phyloP scores from a whole-genome alignment of 106 monocot species.

The Platanthera zijinensis region DNA sequence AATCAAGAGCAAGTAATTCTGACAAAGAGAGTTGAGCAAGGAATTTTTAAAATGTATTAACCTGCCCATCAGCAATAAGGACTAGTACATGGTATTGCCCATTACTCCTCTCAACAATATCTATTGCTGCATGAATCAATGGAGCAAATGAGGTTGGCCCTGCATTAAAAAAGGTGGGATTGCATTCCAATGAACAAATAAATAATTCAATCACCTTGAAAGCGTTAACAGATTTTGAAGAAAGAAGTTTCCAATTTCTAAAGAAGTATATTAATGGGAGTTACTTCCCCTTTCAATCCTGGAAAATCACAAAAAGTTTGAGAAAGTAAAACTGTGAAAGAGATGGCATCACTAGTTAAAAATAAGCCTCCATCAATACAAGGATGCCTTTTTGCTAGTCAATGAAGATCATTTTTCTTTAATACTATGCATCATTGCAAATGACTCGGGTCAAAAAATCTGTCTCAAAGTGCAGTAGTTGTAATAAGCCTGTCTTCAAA shows the following conservation, averaged over 20 bases:
- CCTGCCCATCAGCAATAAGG: constrained; percentile 95
- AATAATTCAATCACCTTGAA: background rate
- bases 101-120: constrained; percentile 73
- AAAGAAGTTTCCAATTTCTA: background rate
- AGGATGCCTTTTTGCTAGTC: background rate
- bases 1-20: background rate
- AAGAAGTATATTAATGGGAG: background rate
- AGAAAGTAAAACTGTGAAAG: background rate
- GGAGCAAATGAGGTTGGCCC: constrained; percentile 98
- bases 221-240: background rate
- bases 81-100: constrained; percentile 97
- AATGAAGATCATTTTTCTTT: background rate
- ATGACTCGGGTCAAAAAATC: background rate
- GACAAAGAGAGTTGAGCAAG: background rate
- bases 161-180: constrained; percentile 22
- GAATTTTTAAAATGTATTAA: constrained; percentile 14
- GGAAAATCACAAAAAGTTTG: background rate
- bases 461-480: background rate
- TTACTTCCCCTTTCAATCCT: background rate
- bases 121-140: constrained; percentile 66
- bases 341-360: background rate
- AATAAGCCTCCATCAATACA: background rate
- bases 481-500: background rate
- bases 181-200: background rate
- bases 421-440: background rate